Base-by-base conservation (phyloP, 352 stramenopile genomes). In the Phytopythium kandeliae region DNA sequence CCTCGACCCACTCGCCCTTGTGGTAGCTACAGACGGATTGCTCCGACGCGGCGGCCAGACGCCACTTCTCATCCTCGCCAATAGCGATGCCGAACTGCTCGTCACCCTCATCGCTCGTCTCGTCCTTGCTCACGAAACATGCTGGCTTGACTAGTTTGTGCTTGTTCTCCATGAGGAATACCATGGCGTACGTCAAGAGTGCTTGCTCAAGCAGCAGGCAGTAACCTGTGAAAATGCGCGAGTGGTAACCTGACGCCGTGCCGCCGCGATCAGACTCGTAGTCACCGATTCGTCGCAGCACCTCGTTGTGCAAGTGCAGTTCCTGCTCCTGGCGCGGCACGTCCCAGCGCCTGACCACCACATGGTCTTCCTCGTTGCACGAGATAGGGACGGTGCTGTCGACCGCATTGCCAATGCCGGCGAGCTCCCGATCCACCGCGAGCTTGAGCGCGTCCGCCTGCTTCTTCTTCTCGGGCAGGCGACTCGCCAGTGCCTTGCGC, bases 121-220 rank as follows among this genome's bases (percentile, higher is more conserved):
- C 67, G 19, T 99, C 96, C 86, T 99, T 99, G 71, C 99, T 99
- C 96, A 99, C 99, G 62, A 99, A 98, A 75, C 96, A 99, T 40
- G 97, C 97, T 24, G 97, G 97, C 84, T 99, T 98, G 26, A 99
- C 67, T 54, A 99, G 92, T 60, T 97, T 97, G 78, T 99, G 99
- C 48, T 96, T 82, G 25, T 84, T 78, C 59, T 89, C 86, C 58
- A 92, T 83, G 51, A 99, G 79, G 71, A 99, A 99, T 47, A 96
- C 67, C 74, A 98, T 96, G 33, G 91, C 88, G 78, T 99, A 99
- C 62, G 98, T 96, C 77, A 99, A 99, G 34, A 99, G 81, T 35
- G 97, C 97, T 74, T 99, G 97, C 73, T 99, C 99, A 36, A 99
- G 81, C 48, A 99, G 65, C 33, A 99, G 96, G 24, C 96, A 97